Evolutionary conservation across 495 filamentous ascomycete species (phyloP).

Genomic region (Sordaria brevicollis): DNA sequence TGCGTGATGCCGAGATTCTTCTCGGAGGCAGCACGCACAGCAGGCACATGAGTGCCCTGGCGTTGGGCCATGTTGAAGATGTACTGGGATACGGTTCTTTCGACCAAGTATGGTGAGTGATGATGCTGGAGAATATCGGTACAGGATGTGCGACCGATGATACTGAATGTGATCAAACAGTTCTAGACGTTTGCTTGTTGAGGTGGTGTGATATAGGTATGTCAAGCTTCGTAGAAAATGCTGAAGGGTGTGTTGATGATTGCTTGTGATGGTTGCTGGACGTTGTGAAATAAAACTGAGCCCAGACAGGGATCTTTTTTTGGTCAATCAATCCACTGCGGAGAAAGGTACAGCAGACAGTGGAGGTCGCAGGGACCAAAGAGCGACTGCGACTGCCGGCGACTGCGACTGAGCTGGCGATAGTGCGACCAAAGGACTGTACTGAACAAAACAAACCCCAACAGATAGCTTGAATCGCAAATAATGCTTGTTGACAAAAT

Average conservation of each 20-base stretch:
- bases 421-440: neutral
- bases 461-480: neutral
- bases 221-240: neutral
- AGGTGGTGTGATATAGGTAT: neutral
- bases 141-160: neutral
- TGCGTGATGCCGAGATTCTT: conserved; percentile 28
- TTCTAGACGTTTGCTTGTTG: neutral
- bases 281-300: neutral
- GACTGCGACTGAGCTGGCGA: too few relatives aligned
- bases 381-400: neutral
- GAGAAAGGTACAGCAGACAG: neutral
- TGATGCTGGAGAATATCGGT: neutral
- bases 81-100: neutral
- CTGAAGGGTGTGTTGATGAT: neutral
- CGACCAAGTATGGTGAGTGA: neutral
- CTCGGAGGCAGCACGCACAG: conserved; percentile 22
- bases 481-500: neutral
- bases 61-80: conserved; percentile 13
- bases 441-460: neutral
- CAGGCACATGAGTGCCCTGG: conserved; percentile 22
- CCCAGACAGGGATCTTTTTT: neutral
- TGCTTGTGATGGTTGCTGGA: neutral
- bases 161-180: neutral
- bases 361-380: neutral
- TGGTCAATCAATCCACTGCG: neutral